Percentiles rank a stretch among this genome's conserved stretches.
These are phyloP conservation scores for Zoysia matrella DNA, from an alignment of 202 grass and related monocot species.

Conservation along the genomic window DNA sequence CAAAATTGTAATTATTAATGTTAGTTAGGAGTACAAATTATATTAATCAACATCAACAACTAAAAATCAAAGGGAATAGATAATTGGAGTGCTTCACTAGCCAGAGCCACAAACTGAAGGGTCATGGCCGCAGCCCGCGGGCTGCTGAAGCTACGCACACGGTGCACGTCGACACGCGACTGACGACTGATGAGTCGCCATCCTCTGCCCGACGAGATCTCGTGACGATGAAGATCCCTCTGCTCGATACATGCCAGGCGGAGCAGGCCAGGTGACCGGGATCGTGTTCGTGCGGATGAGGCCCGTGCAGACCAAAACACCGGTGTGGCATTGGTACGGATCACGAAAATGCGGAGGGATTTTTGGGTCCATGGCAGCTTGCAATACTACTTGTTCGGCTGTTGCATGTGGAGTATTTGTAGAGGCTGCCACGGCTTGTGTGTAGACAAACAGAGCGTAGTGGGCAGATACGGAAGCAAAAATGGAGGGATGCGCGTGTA, in stretches of 20 bases:
- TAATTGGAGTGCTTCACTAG: not conserved
- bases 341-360: not conserved
- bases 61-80: not conserved
- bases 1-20: no score
- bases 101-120: not conserved
- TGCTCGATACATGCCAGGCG: not conserved
- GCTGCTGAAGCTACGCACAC: not conserved
- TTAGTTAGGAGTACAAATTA: no score
- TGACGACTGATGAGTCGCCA: not conserved
- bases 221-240: not conserved
- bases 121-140: not conserved
- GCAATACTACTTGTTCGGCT: not conserved
- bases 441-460: not conserved
- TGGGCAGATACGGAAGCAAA: not conserved
- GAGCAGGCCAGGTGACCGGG: not conserved
- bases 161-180: not conserved
- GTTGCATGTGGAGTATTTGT: not conserved
- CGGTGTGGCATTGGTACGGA: not conserved
- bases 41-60: no score
- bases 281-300: no score
- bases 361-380: not conserved
- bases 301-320: no score
- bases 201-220: not conserved
- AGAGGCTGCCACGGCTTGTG: not conserved
- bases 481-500: not conserved